Evolutionary conservation across 2,329 filamentous ascomycete species (phyloP).

Genomic region (Phialophora macrospora): DNA sequence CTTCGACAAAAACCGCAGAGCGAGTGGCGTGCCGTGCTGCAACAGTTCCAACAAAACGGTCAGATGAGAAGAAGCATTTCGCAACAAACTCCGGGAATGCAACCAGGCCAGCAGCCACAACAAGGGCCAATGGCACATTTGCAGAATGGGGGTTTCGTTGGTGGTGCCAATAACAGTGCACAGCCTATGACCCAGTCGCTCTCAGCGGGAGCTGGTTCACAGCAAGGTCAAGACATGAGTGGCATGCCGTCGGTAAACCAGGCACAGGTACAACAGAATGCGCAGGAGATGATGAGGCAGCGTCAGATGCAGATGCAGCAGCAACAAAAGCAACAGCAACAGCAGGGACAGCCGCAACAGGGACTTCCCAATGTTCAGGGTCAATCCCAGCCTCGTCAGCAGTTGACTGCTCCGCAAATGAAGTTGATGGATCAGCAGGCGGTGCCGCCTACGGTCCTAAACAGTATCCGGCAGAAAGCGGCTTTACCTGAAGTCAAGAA

Average conservation of each 20-base stretch:
- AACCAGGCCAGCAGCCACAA: slow-evolving; percentile 21
- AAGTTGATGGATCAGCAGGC: slow-evolving; percentile 36
- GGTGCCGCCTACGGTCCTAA: slow-evolving; percentile 31
- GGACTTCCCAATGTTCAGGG: slow-evolving; percentile 34
- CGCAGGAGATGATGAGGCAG: slow-evolving; percentile 37
- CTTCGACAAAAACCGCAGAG: slow-evolving; percentile 33
- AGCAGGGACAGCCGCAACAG: slow-evolving; percentile 39
- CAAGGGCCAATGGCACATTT: slow-evolving; percentile 23
- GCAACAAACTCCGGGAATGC: slow-evolving; percentile 34
- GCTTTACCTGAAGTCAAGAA: slow-evolving; percentile 30
- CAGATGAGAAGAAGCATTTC: slow-evolving; percentile 39
- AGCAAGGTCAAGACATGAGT: slow-evolving; percentile 28
- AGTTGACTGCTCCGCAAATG: slow-evolving; percentile 35
- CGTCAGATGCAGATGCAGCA: slow-evolving; percentile 36
- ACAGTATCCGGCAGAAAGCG: slow-evolving; percentile 32
- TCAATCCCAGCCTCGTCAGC: slow-evolving; percentile 30
- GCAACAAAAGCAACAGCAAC: slow-evolving; percentile 43
- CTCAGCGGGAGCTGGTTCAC: slow-evolving; percentile 34
- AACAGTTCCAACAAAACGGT: slow-evolving; percentile 34
- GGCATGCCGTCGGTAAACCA: slow-evolving; percentile 22
- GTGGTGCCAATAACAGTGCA: slow-evolving; percentile 25
- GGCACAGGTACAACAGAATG: slow-evolving; percentile 31
- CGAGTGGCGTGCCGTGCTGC: slow-evolving; percentile 36
- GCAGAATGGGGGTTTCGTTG: slow-evolving; percentile 34
- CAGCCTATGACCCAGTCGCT: slow-evolving; percentile 39